Evolutionary conservation across 2,329 filamentous ascomycete genomes (phyloP).

Genomic region (Fusarium burgessii): DNA sequence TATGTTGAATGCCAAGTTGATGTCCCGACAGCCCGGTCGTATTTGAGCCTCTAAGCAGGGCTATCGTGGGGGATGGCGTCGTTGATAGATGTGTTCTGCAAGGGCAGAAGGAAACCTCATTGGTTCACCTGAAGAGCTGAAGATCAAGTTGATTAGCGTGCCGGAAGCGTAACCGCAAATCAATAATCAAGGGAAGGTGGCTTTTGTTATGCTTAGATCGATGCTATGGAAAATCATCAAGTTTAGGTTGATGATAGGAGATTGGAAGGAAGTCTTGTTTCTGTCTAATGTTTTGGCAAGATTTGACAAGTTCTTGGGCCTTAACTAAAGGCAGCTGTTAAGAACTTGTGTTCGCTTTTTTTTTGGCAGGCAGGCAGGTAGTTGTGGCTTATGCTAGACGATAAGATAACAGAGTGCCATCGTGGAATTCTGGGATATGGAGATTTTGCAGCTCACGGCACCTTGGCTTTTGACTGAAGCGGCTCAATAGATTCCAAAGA

Average conservation of each 20-base stretch:
- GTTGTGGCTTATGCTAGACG: conserved; percentile 11
- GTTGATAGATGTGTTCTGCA: conserved; percentile 23
- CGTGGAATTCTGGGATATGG: conserved; percentile 34
- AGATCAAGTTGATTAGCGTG: conserved; percentile 12
- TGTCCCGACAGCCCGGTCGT: conserved; percentile 12
- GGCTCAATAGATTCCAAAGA: conserved; percentile 18
- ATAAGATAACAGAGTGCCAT: conserved; percentile 45
- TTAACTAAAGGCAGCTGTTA: not conserved
- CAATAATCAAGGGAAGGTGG: not conserved
- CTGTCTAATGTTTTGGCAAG: not conserved
- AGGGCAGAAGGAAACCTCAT: conserved; percentile 24
- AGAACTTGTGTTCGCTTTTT: not conserved
- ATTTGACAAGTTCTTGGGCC: not conserved
- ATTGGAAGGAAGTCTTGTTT: not conserved
- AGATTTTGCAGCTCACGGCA: conserved; percentile 6
- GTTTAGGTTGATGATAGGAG: not conserved
- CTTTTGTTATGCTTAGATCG: not conserved
- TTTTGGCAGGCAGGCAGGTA: not conserved
- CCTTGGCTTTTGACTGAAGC: conserved; percentile 27
- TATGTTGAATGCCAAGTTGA: conserved; percentile 16
- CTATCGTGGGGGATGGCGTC: conserved; percentile 28
- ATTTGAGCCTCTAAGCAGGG: conserved; percentile 23
- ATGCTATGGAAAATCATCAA: too few species aligned
- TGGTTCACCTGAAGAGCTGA: conserved; percentile 26
- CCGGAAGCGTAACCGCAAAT: not conserved